A percentile compares a stretch with the other conserved stretches of the same genome.
Conservation (phyloP, 805 yeast species). For the Scheffersomyces coipomensis region DNA sequence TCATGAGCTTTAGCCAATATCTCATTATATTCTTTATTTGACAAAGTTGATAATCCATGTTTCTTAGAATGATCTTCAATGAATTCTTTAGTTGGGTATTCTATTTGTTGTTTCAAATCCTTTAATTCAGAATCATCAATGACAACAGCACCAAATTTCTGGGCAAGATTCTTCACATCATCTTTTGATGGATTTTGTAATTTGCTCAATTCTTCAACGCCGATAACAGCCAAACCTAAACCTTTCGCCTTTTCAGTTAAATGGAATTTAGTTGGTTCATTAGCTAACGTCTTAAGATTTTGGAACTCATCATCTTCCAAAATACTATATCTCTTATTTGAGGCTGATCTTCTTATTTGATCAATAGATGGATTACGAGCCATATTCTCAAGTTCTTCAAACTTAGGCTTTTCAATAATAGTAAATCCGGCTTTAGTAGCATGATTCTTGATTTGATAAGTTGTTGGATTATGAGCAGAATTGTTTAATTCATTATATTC, state of each 20-base stretch:
- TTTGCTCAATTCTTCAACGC: constrained; percentile 18
- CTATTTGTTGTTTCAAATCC: constrained; percentile 4
- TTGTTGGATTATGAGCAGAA: constrained; percentile 1
- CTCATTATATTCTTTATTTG: constrained; percentile 19
- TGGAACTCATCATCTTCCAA: background rate
- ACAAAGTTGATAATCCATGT: background rate
- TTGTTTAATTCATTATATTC: constrained; percentile 7
- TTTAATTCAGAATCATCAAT: constrained; percentile 3
- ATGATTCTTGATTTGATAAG: constrained; percentile 1
- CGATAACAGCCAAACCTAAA: constrained; percentile 10
- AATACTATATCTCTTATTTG: background rate
- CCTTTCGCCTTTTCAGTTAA: constrained; percentile 33
- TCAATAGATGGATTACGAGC: constrained; percentile 19
- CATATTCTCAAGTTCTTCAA: constrained; percentile 14
- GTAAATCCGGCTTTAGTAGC: constrained; percentile 1
- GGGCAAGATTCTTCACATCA: constrained; percentile 5
- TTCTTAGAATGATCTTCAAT: background rate
- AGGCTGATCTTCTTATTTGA: constrained; percentile 9
- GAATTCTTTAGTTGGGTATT: constrained; percentile 7
- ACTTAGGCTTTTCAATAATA: background rate
- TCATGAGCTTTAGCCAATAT: constrained; percentile 21
- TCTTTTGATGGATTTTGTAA: constrained; percentile 22
- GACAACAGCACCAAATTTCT: constrained; percentile 6
- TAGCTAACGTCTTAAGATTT: background rate
- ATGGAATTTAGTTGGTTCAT: constrained; percentile 21